These are phyloP conservation scores for Ammopiptanthus mongolicus DNA, from an alignment of 306 rosid species.

Conservation along the genomic window DNA sequence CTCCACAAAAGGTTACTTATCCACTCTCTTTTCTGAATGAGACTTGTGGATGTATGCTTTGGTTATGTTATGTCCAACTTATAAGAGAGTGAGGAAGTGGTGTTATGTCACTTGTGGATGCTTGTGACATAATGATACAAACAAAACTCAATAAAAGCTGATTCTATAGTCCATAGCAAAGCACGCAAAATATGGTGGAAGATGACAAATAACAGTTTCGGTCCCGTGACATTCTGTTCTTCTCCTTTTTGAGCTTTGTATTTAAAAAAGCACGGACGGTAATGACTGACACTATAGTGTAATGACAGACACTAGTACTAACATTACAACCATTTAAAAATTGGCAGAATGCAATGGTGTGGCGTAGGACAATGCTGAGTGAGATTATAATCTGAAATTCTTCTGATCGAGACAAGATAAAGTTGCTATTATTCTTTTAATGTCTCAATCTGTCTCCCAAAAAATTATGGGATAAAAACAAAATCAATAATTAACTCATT, in stretches of 20 bases:
- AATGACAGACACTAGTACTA: background rate
- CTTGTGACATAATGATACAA: slow-evolving; percentile 29
- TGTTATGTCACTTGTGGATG: slow-evolving; percentile 5
- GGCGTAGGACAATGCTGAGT: slow-evolving; percentile 7
- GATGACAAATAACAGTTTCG: slow-evolving; percentile 55
- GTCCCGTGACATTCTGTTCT: slow-evolving; percentile 63
- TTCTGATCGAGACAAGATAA: slow-evolving; percentile 8
- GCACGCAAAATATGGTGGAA: slow-evolving; percentile 19
- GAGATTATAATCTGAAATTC: slow-evolving; percentile 25
- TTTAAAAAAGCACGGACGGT: background rate
- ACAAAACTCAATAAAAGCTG: slow-evolving; percentile 27
- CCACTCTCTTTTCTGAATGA: slow-evolving; percentile 6
- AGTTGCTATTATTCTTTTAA: background rate
- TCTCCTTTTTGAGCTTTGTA: slow-evolving; percentile 8
- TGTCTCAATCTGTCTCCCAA: background rate
- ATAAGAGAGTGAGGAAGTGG: background rate
- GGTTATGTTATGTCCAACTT: slow-evolving; percentile 22
- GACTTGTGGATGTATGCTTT: slow-evolving; percentile 7
- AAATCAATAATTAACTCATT: background rate
- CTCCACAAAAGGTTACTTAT: slow-evolving; percentile 13
- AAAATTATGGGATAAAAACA: background rate
- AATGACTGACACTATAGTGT: slow-evolving; percentile 7
- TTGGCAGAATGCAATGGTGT: background rate
- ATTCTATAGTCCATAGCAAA: background rate
- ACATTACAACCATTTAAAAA: background rate